Conservation (phyloP, 208 protist genomes). For the Trypanosoma rangeli region DNA sequence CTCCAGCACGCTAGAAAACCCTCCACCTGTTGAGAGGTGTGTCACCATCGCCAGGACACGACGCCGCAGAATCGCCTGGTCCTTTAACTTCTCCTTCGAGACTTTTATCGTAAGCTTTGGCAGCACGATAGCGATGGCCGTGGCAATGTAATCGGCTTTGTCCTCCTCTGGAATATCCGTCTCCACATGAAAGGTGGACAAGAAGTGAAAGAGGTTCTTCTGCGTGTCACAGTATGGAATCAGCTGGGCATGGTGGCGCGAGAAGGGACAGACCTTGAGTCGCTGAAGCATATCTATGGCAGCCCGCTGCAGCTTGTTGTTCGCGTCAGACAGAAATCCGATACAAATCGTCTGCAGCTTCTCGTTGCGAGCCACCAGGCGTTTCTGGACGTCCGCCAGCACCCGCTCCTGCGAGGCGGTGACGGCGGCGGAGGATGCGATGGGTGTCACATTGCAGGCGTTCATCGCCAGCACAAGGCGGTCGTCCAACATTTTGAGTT, state of each 20-base stretch:
- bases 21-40: constrained; percentile 40
- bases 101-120: constrained; percentile 76
- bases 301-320: constrained; percentile 64
- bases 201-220: constrained; percentile 79
- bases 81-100: constrained; percentile 69
- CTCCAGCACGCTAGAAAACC: constrained; percentile 64
- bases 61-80: constrained; percentile 78
- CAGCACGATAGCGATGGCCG: constrained; percentile 65
- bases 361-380: constrained; percentile 38
- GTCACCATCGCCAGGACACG: constrained; percentile 78
- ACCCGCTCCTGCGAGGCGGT: constrained; percentile 29
- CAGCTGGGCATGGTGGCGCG: constrained; percentile 58
- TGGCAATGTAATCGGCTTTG: constrained; percentile 65
- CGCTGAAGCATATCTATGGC: constrained; percentile 78
- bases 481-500: constrained; percentile 68
- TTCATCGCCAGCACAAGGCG: constrained; percentile 73
- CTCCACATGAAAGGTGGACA: constrained; percentile 77
- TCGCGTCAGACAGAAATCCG: constrained; percentile 60
- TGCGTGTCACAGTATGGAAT: constrained; percentile 76
- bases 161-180: constrained; percentile 60
- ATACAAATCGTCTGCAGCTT: constrained; percentile 44
- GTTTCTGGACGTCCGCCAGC: constrained; percentile 4
- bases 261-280: constrained; percentile 71
- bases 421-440: constrained; percentile 36
- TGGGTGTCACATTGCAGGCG: constrained; percentile 52